Evolutionary conservation across 1,284 basidiomycete species (phyloP), one percentile per base, ranked within the genome.

Genomic region (Wallemia hederae): DNA sequence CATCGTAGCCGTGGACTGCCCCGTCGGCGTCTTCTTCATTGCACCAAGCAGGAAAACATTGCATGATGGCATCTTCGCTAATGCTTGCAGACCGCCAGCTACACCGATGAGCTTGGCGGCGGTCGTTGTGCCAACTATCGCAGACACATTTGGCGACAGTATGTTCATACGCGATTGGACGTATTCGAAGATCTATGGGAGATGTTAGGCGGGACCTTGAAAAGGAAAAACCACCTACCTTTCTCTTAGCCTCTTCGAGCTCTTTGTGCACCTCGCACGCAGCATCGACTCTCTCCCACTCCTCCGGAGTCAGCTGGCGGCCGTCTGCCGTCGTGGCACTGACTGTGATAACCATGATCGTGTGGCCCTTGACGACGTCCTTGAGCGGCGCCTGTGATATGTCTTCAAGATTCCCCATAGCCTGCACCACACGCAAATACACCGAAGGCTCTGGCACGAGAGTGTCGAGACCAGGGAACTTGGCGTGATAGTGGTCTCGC

Each of bases 91-190:
- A 55, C 94, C 94, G 62, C 94, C 94, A 29, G 94, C 90, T 57
- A 96, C 88, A 70, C 94, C 94, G 57, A 99, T 81, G 59, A 99
- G 75, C 76, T 98, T 98, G 59, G 94, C 92, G 55, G 94, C 94
- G 74, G 90, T 92, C 64, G 86, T 87, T 61, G 92, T 96, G 69
- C 94, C 92, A 71, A 98, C 87, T 70, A 99, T 92, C 69, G 86
- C 85, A 66, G 88, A 92, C 69, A 99, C 80, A 71, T 99, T 99
- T 65, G 94, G 94, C 63, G 92, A 91, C 67, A 99, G 83, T 60
- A 91, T 80, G 72, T 87, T 86, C 87, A 99, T 98, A 71, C 94
- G 80, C 68, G 89, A 94, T 75, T 94, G 92, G 70, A 99, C 94
- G 76, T 97, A 98, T 74, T 85, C 81, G 73, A 98, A 90, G 66